Base-by-base conservation (phyloP, 352 stramenopile genomes). In the Phytophthora pinifolia region DNA sequence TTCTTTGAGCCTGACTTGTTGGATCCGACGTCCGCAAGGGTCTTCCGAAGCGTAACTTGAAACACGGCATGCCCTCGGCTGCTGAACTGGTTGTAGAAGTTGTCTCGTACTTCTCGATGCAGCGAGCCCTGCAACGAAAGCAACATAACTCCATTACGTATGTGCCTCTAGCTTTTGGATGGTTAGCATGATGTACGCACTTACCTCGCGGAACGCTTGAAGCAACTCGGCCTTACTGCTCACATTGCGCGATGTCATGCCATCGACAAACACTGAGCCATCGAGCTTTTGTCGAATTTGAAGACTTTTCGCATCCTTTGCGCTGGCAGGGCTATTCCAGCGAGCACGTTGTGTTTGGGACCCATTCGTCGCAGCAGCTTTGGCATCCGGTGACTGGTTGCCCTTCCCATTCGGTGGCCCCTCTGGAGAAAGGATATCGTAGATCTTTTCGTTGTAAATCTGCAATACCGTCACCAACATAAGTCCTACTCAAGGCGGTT, bases 391-490 rank as follows among this genome's bases (percentile, higher is more conserved):
- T 12, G 48, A 59, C 17, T 50, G 53, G 48, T 36, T 59, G n/a
- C 9, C 36, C n/a, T 62, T 66, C 9, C 22, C 18, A 7, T 52
- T 44, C 6, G 22, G 42, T 31, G 37, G 12, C 12, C 37, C 34
- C 8, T 76, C 68, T 12, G 58, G 47, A 2, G 73, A 71, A 4
- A 91, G 56, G 27, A 92, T 74, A 46, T 92, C 79, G 44, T 83
- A 92, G 34, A 92, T 86, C 37, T 79, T 85, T 38, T 92, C 82
- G 46, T 89, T 89, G 70, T 86, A 85, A 29, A 92, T 89, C 82
- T 89, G 39, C 15, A 46, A 17, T 18, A 14, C 0, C 14, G 31
- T 31, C 25, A 29, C 3, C 22, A 27, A 27, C 4, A 6, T 27
- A 27, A 27, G 22, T 27, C 22, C 22, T 27, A 27, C 3, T 0